Percentiles rank a stretch among this genome's conserved stretches.
Conservation (phyloP, 305 asterid genomes). For the Stenogyne calaminthoides region DNA sequence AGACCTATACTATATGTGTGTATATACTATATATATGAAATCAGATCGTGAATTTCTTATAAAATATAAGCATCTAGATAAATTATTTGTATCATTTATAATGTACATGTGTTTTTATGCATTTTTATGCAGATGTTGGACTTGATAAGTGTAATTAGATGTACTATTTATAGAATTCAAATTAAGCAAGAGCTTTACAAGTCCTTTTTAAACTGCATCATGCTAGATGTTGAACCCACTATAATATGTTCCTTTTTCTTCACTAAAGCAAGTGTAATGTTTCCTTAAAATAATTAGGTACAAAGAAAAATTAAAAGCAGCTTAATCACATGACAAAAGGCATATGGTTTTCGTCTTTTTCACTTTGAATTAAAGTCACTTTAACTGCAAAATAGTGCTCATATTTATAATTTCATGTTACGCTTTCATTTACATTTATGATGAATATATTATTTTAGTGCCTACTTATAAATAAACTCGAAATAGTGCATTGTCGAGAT, state of each 20-base stretch:
- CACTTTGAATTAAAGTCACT: conserved; percentile 23
- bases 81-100: too few relatives aligned
- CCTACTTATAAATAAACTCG: background rate
- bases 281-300: background rate
- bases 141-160: too few relatives aligned
- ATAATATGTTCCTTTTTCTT: background rate
- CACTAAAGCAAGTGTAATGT: background rate
- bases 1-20: too few relatives aligned
- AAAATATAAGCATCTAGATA: too few relatives aligned
- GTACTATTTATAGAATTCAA: too few relatives aligned
- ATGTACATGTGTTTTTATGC: too few relatives aligned
- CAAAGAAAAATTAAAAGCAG: conserved; percentile 28
- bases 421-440: background rate
- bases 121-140: too few relatives aligned
- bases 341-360: background rate
- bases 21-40: too few relatives aligned
- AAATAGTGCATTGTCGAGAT: background rate
- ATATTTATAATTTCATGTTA: background rate
- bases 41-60: too few relatives aligned
- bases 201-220: background rate
- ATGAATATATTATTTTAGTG: background rate
- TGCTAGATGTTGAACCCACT: background rate
- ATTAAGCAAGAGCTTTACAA: too few relatives aligned
- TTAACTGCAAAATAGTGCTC: conserved; percentile 9
- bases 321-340: conserved; percentile 33